phyloP scores from a whole-genome alignment of 345 rosid species.

The Conringia planisiliqua region DNA sequence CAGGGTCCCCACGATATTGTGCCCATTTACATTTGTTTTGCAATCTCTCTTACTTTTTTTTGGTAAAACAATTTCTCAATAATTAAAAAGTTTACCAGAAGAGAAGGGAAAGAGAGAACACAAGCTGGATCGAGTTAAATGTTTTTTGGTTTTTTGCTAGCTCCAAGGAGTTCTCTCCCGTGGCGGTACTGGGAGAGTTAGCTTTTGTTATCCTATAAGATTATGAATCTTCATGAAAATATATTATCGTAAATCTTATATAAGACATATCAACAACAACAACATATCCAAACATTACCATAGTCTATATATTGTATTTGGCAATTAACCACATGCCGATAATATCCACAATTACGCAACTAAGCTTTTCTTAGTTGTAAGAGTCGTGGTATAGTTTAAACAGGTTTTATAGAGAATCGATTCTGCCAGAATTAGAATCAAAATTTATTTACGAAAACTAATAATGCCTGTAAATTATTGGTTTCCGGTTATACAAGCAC shows the following conservation, averaged over 20 bases:
- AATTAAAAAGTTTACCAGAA: too few relatives aligned
- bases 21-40: background rate
- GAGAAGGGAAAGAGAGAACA: too few relatives aligned
- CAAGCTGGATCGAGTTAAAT: too few relatives aligned
- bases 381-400: background rate
- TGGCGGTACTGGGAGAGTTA: too few relatives aligned
- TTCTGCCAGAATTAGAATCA: background rate
- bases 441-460: background rate
- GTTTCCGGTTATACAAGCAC: constrained; percentile 13
- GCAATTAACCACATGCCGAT: background rate
- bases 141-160: too few relatives aligned
- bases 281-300: too few relatives aligned
- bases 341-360: background rate
- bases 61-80: background rate
- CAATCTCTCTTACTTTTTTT: background rate
- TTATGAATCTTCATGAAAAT: too few relatives aligned
- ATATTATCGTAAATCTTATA: too few relatives aligned
- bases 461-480: background rate
- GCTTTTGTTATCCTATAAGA: too few relatives aligned
- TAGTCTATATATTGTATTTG: background rate
- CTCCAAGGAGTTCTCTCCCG: too few relatives aligned
- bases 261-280: too few relatives aligned
- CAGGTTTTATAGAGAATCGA: background rate
- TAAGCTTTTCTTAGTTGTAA: background rate
- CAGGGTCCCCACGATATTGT: constrained; percentile 20